A percentile compares a stretch with the other conserved stretches of the same genome.
phyloP scores from a whole-genome alignment of 139 green algal genomes.

The Coccomyxa sp. region DNA sequence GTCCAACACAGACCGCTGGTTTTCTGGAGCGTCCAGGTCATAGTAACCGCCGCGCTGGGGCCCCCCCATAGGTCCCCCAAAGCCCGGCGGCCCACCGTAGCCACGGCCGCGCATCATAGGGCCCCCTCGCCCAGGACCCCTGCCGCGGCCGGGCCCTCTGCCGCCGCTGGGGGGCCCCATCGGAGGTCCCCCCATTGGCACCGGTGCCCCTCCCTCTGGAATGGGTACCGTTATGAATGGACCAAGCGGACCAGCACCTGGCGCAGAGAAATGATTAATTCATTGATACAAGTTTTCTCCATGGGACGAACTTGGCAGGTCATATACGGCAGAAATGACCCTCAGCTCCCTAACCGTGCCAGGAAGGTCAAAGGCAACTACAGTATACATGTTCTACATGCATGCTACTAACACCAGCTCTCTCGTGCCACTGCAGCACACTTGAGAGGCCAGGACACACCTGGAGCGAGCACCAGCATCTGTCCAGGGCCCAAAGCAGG shows the following conservation, averaged over 20 bases:
- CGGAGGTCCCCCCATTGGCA: constrained; percentile 2
- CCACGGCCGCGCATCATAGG: constrained; percentile 14
- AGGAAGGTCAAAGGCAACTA: no score
- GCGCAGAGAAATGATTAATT: background rate
- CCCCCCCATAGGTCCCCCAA: constrained; percentile 18
- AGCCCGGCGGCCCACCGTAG: background rate
- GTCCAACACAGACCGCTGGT: constrained; percentile 80
- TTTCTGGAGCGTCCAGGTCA: constrained; percentile 75
- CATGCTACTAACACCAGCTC: no score
- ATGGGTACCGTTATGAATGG: constrained; percentile 48
- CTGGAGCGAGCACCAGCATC: constrained; percentile 37
- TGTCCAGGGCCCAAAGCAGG: constrained; percentile 9
- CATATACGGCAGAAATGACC: no score
- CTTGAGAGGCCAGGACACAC: constrained; percentile 1
- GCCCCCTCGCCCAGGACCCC: background rate
- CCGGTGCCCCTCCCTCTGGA: constrained; percentile 14
- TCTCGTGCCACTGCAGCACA: no score
- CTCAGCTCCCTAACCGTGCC: no score
- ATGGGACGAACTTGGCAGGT: no score
- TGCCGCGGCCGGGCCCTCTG: constrained; percentile 1
- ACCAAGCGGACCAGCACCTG: constrained; percentile 36
- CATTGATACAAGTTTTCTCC: no score
- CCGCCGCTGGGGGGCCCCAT: constrained; percentile 11
- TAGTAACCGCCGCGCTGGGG: constrained; percentile 55
- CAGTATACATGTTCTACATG: no score